Percentiles rank a stretch among this genome's conserved stretches.
These are phyloP conservation scores for Moringa oleifera DNA, from an alignment of 345 rosid genomes.

Conservation along the genomic window DNA sequence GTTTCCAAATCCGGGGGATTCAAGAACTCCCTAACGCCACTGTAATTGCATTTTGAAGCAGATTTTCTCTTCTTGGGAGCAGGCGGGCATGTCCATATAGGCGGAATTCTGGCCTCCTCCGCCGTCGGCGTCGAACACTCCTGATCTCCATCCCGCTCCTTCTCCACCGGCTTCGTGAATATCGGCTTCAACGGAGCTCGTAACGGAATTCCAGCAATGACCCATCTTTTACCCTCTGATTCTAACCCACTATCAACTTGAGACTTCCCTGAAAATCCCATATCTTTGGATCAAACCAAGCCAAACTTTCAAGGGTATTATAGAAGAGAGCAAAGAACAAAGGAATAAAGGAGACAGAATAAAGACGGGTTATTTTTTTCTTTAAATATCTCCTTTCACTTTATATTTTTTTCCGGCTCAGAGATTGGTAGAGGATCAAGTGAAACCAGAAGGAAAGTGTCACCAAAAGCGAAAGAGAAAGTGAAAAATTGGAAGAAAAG, in stretches of 20 bases:
- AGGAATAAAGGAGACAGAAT: constrained; percentile 33
- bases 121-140: constrained; percentile 56
- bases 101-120: constrained; percentile 46
- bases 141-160: constrained; percentile 21
- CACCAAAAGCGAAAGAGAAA: not conserved
- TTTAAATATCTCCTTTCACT: constrained; percentile 7
- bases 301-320: not conserved
- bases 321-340: constrained; percentile 14
- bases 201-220: constrained; percentile 48
- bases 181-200: constrained; percentile 60
- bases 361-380: constrained; percentile 18
- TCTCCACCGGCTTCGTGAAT: constrained; percentile 28
- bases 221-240: constrained; percentile 44
- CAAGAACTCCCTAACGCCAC: constrained; percentile 38
- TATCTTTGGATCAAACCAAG: constrained; percentile 14
- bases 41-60: constrained; percentile 32
- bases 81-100: constrained; percentile 50
- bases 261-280: constrained; percentile 54
- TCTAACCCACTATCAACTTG: constrained; percentile 48
- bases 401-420: not conserved
- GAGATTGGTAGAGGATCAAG: constrained; percentile 30
- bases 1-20: constrained; percentile 58
- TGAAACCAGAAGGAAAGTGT: constrained; percentile 36
- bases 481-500: not conserved
- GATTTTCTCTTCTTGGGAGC: constrained; percentile 64